Evolutionary conservation across 768 basidiomycete species (phyloP).

Genomic region (Termitomyces sp.): DNA sequence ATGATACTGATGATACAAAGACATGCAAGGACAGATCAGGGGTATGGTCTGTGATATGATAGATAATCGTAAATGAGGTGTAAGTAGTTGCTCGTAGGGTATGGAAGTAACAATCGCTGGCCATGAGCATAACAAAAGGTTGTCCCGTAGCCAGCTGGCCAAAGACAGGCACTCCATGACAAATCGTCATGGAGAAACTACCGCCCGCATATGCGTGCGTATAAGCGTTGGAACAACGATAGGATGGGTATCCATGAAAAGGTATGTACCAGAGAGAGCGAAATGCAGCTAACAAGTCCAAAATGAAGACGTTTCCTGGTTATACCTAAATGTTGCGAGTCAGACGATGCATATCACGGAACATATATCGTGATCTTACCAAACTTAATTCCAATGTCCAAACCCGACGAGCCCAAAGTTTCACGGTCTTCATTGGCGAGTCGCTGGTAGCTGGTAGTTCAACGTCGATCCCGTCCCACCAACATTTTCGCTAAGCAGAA

Average conservation of each 20-base stretch:
- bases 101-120: slow-evolving; percentile 16
- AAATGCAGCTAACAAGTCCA: slow-evolving; percentile 12
- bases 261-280: slow-evolving; percentile 22
- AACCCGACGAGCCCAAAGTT: slow-evolving; percentile 95
- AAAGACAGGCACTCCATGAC: slow-evolving; percentile 8
- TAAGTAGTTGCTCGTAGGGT: slow-evolving; percentile 20
- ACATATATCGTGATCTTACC: slow-evolving; percentile 42
- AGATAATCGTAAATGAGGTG: slow-evolving; percentile 15
- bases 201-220: slow-evolving; percentile 6
- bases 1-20: slow-evolving; percentile 5
- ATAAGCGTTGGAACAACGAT: slow-evolving; percentile 11
- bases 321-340: slow-evolving; percentile 20
- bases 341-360: not conserved
- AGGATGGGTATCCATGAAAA: slow-evolving; percentile 24
- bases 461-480: slow-evolving; percentile 98
- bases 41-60: slow-evolving; percentile 11
- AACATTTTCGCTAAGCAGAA: slow-evolving; percentile 83
- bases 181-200: slow-evolving; percentile 9
- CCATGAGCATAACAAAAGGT: slow-evolving; percentile 12
- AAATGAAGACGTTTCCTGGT: slow-evolving; percentile 9
- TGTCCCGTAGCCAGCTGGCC: slow-evolving; percentile 1
- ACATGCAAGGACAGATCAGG: slow-evolving; percentile 12
- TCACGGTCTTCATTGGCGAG: slow-evolving; percentile 57
- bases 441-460: slow-evolving; percentile 65
- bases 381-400: slow-evolving; percentile 98